A percentile compares a stretch with the other conserved stretches of the same genome.
phyloP scores from a whole-genome alignment of 495 filamentous ascomycete species.

The Daldinia decipiens region DNA sequence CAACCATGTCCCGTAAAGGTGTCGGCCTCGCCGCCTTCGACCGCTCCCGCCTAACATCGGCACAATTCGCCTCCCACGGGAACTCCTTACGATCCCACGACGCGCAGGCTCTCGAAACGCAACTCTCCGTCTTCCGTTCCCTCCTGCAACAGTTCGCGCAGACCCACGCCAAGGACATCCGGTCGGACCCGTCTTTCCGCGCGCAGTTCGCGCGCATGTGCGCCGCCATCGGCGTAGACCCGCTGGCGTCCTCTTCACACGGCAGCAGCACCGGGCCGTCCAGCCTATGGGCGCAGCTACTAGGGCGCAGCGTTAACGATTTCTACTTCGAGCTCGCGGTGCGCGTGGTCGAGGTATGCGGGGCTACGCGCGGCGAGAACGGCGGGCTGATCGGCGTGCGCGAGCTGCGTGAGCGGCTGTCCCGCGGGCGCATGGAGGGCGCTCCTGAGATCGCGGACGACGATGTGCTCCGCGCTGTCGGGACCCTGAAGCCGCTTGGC shows the following conservation, averaged over 20 bases:
- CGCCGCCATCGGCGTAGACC: constrained; percentile 94
- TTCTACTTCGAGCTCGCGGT: constrained; percentile 98
- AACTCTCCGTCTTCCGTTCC: constrained; percentile 94
- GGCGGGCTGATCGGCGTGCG: constrained; percentile 87
- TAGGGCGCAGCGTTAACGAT: constrained; percentile 92
- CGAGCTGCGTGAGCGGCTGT: constrained; percentile 79
- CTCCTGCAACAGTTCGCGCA: constrained; percentile 92
- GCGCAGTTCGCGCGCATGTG: constrained; percentile 99
- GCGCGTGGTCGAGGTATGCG: constrained; percentile 91
- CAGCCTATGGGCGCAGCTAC: constrained; percentile 91
- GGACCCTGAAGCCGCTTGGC: constrained; percentile 86
- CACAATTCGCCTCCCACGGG: constrained; percentile 90
- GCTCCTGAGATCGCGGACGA: constrained; percentile 81
- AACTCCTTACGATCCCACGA: constrained; percentile 82
- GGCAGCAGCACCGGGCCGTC: constrained; percentile 51
- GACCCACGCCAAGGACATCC: constrained; percentile 93
- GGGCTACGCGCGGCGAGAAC: constrained; percentile 87
- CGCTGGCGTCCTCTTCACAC: constrained; percentile 75
- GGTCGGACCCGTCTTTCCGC: constrained; percentile 92
- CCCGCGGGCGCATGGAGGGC: constrained; percentile 77
- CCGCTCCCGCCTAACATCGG: constrained; percentile 78
- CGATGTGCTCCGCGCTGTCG: constrained; percentile 90
- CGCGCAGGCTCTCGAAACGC: constrained; percentile 82
- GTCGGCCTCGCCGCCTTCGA: constrained; percentile 94
- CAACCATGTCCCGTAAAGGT: constrained; percentile 68